Percentiles rank a stretch among this genome's conserved stretches.
phyloP scores from a whole-genome alignment of 305 asterid species.

The Fraxinus albicans region DNA sequence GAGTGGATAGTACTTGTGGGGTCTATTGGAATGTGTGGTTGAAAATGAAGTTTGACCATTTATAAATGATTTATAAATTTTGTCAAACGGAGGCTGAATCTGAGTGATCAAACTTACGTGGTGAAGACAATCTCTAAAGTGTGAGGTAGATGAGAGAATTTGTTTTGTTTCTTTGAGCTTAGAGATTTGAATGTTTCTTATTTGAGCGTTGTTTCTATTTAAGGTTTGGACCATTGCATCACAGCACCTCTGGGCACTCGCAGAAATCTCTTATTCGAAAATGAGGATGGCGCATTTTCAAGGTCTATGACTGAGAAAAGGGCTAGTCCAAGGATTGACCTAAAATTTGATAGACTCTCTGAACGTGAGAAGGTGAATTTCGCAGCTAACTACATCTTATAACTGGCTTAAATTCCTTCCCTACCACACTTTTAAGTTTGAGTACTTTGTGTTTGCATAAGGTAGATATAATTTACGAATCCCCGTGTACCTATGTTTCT shows the following conservation, averaged over 20 bases:
- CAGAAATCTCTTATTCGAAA: conserved; percentile 52
- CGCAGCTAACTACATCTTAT: neutral
- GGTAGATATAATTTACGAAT: neutral
- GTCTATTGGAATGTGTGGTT: neutral
- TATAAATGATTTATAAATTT: too few relatives aligned
- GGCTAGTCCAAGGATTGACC: conserved; percentile 54
- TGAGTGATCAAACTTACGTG: neutral
- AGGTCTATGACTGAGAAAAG: conserved; percentile 74
- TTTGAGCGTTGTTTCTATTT: conserved; percentile 25
- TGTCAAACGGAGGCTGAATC: neutral
- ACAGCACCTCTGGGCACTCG: conserved; percentile 62
- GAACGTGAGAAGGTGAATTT: conserved; percentile 73
- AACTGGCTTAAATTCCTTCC: conserved; percentile 5
- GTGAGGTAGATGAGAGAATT: neutral
- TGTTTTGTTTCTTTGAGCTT: neutral
- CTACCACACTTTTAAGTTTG: neutral
- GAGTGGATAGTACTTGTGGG: neutral
- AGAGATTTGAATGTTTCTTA: conserved; percentile 14
- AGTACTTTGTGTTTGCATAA: conserved; percentile 2
- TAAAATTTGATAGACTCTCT: conserved; percentile 67
- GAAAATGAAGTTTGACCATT: neutral
- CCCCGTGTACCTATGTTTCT: neutral
- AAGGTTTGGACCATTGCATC: conserved; percentile 67
- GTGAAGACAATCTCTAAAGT: neutral
- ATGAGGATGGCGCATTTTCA: conserved; percentile 42